Evolutionary conservation across 306 rosid genomes (phyloP), one percentile per base, ranked within the genome.

Genomic region (Oxytropis ochrocephala): DNA sequence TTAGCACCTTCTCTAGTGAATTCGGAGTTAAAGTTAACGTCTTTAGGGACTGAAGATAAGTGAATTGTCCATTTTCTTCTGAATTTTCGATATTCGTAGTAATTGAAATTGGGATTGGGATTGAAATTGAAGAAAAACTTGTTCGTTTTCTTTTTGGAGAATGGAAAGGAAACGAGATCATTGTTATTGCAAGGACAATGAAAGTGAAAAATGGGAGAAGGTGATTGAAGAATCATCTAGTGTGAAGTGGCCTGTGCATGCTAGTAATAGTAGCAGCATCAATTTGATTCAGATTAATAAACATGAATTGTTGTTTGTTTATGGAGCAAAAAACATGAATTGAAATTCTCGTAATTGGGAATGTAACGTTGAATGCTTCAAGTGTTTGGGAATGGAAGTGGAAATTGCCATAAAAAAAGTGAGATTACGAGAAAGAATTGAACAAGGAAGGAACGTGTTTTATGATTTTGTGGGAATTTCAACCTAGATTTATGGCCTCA

Each of bases 201-300:
- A n/a, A 48, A 35, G 76, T 66, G 14, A 33, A 36, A 29, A 55
- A 17, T 29, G 85, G 29, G 96, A 81, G 85, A 81, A 21, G 81
- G 12, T 18, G 75, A 80, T 47, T 75, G 97, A 39, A 82, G 67
- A 83, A 62, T 83, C 96, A 93, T 93, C 69, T 78, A 83, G 76
- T 13, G 33, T 62, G 49, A 72, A 32, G 30, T 4, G 65, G 5
- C 36, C 1, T 9, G 44, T 47, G 63, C 70, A 60, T 42, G 1
- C 18, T 10, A 35, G 69, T 61, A 43, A 13, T 60, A 66, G 13
- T 11, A 11, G 47, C n/a, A 11, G 43, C 43, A 38, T 38, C 11
- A 7, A 29, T 55, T 12, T 21, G 58, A 52, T 0, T 43, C 5
- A 11, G 19, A 19, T 16, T 18, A 5, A 16, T 39, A 36, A 83